Percentiles rank a stretch among this genome's conserved stretches.
phyloP scores from a whole-genome alignment of 2,329 filamentous ascomycete genomes.

The Alternaria tenuissima region DNA sequence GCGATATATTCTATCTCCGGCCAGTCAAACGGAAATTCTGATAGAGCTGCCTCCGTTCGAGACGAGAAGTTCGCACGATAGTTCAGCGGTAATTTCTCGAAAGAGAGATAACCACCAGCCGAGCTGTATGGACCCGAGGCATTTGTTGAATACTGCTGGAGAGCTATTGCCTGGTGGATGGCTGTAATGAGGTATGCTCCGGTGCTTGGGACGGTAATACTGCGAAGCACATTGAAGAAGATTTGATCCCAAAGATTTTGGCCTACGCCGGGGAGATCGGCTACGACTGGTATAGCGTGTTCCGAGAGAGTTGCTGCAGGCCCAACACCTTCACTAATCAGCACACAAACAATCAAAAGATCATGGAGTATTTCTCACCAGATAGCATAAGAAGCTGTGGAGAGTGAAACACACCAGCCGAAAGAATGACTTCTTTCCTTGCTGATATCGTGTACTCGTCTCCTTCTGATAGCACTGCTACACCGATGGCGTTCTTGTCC shows the following conservation, averaged over 20 bases:
- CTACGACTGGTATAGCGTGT: slow-evolving; percentile 28
- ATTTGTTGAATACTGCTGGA: neutral
- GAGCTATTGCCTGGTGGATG: neutral
- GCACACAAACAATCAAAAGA: too few relatives aligned
- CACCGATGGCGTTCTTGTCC: too few relatives aligned
- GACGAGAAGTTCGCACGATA: neutral
- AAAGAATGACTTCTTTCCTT: neutral
- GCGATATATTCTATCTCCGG: neutral
- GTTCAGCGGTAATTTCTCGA: neutral
- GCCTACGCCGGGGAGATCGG: slow-evolving; percentile 33
- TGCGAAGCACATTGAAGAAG: slow-evolving; percentile 8
- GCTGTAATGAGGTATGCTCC: too few relatives aligned
- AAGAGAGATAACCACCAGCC: neutral
- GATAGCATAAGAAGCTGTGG: slow-evolving; percentile 52
- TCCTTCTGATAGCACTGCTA: too few relatives aligned
- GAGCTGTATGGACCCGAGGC: neutral
- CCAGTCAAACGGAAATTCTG: neutral
- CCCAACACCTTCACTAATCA: too few relatives aligned
- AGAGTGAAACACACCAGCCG: neutral
- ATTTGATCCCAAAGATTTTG: slow-evolving; percentile 28
- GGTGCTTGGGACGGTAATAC: too few relatives aligned
- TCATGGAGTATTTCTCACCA: slow-evolving; percentile 16
- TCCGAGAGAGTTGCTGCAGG: slow-evolving; percentile 16
- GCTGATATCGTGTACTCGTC: too few relatives aligned
- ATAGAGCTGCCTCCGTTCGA: neutral